Conservation (phyloP, 2,329 filamentous ascomycete species). For the Fusarium penzigii region DNA sequence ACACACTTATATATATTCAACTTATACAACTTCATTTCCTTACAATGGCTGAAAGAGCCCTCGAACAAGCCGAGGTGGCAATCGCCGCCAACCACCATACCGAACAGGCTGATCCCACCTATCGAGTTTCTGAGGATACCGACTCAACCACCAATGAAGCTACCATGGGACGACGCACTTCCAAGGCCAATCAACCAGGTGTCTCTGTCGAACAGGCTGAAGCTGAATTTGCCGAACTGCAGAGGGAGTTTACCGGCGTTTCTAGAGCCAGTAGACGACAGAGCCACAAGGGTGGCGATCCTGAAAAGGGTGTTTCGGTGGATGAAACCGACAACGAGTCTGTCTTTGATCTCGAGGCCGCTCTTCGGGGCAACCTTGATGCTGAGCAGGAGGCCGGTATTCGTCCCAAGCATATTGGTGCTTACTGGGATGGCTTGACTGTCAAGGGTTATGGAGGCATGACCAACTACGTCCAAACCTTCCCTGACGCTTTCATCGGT, state of each 20-base stretch:
- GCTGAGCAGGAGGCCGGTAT: conserved; percentile 78
- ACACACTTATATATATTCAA: neutral
- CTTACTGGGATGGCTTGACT: conserved; percentile 75
- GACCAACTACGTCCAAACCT: conserved; percentile 72
- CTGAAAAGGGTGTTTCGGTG: conserved; percentile 55
- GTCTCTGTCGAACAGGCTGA: conserved; percentile 69
- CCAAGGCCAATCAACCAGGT: conserved; percentile 37
- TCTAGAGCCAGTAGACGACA: conserved; percentile 50
- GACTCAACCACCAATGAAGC: conserved; percentile 31
- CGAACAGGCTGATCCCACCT: conserved; percentile 25
- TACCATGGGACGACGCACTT: conserved; percentile 18
- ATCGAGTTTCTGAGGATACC: conserved; percentile 28
- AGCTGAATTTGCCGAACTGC: conserved; percentile 70
- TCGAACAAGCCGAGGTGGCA: conserved; percentile 32
- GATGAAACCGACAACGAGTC: conserved; percentile 46
- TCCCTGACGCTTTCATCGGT: conserved; percentile 73
- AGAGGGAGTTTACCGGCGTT: conserved; percentile 58
- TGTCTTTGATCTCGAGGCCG: conserved; percentile 73
- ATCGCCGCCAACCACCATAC: conserved; percentile 29
- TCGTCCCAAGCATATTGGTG: conserved; percentile 75
- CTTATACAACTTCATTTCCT: too few relatives aligned
- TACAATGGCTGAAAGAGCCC: conserved; percentile 31
- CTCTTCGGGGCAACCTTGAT: conserved; percentile 69
- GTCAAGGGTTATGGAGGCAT: conserved; percentile 75
- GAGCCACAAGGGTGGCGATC: conserved; percentile 42